phyloP scores from a whole-genome alignment of 2,329 filamentous ascomycete species.

The Epichloe sibirici region DNA sequence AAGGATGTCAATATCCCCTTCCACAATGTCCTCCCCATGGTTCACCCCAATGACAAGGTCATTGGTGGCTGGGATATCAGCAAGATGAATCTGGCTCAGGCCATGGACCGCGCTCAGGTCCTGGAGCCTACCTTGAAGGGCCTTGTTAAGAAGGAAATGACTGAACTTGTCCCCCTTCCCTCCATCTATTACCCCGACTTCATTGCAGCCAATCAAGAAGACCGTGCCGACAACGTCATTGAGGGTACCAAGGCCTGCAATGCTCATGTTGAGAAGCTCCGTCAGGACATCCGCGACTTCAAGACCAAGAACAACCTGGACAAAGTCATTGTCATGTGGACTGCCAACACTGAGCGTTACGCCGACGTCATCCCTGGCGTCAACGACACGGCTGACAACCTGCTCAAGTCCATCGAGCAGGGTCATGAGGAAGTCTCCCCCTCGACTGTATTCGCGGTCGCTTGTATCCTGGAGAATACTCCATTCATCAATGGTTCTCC shows the following conservation, averaged over 20 bases:
- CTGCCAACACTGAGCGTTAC: slow-evolving; percentile 96
- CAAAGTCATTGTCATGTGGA: slow-evolving; percentile 97
- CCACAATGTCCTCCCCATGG: slow-evolving; percentile 88
- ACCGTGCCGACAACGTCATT: slow-evolving; percentile 84
- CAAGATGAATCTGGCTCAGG: slow-evolving; percentile 71
- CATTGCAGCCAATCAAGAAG: slow-evolving; percentile 96
- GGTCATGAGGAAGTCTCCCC: slow-evolving; percentile 89
- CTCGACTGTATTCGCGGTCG: slow-evolving; percentile 91
- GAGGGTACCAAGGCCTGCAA: slow-evolving; percentile 71
- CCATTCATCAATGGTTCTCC: slow-evolving; percentile 99
- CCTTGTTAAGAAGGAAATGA: slow-evolving; percentile 87
- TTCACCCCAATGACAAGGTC: slow-evolving; percentile 89
- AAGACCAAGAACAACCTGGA: slow-evolving; percentile 75
- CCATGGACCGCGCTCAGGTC: slow-evolving; percentile 93
- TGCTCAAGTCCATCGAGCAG: slow-evolving; percentile 73
- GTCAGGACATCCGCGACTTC: slow-evolving; percentile 89
- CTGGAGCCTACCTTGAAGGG: slow-evolving; percentile 90
- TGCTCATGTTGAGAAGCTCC: slow-evolving; percentile 86
- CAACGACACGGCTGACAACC: slow-evolving; percentile 93
- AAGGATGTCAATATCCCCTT: slow-evolving; percentile 95
- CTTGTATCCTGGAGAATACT: slow-evolving; percentile 75
- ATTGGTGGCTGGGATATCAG: slow-evolving; percentile 98
- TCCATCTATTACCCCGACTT: slow-evolving; percentile 99
- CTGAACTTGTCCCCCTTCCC: slow-evolving; percentile 73
- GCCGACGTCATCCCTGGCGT: slow-evolving; percentile 78